phyloP scores from a whole-genome alignment of 345 rosid species.

The Melaleuca alternifolia region DNA sequence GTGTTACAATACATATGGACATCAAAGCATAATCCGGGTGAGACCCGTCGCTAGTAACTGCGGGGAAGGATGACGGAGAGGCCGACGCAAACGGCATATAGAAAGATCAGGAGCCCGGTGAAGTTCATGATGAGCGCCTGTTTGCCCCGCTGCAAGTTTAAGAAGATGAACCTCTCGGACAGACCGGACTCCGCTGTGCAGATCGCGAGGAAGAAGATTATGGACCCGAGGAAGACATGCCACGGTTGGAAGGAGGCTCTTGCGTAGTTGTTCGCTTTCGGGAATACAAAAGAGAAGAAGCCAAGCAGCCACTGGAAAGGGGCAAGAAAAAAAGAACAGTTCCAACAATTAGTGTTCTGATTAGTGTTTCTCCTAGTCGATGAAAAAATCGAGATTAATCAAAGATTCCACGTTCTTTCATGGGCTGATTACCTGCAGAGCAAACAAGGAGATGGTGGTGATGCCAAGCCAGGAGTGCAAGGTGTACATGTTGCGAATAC shows the following conservation, averaged over 20 bases:
- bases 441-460: constrained; percentile 31
- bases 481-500: constrained; percentile 10
- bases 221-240: constrained; percentile 32
- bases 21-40: background rate
- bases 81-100: constrained; percentile 32
- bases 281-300: constrained; percentile 35
- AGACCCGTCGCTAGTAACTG: background rate
- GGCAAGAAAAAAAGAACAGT: background rate
- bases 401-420: background rate
- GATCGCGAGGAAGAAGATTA: constrained; percentile 25
- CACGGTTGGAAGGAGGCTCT: constrained; percentile 33
- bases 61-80: constrained; percentile 21
- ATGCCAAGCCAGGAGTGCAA: constrained; percentile 57
- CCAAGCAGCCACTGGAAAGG: constrained; percentile 28
- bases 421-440: constrained; percentile 24
- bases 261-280: constrained; percentile 9
- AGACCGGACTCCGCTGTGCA: constrained; percentile 40
- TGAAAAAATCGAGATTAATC: background rate
- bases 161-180: constrained; percentile 3
- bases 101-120: constrained; percentile 28
- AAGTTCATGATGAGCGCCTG: constrained; percentile 40
- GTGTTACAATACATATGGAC: background rate
- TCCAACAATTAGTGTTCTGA: background rate
- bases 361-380: background rate
- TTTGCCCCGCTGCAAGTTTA: constrained; percentile 6